Evolutionary conservation across 2,329 filamentous ascomycete genomes (phyloP).

Genomic region (Fusarium oligoseptatum): DNA sequence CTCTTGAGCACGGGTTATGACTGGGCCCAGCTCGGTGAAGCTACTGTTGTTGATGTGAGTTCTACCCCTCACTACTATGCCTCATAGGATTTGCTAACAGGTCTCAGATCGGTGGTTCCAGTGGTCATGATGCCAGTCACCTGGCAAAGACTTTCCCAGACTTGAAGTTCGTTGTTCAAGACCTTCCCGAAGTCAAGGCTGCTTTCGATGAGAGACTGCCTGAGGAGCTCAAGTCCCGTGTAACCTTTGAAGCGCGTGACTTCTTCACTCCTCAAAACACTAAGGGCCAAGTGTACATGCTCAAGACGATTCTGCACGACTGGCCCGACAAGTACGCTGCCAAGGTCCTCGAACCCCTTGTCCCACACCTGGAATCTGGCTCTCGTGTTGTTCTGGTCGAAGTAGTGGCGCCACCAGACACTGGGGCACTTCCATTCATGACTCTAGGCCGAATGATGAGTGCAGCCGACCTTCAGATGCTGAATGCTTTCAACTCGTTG

Average conservation of each 20-base stretch:
- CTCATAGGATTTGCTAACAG: not conserved
- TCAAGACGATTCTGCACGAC: constrained; percentile 68
- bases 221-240: constrained; percentile 47
- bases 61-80: no score
- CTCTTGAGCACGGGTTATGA: constrained; percentile 29
- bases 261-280: constrained; percentile 54
- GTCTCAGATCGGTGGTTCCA: constrained; percentile 44
- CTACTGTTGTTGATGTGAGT: constrained; percentile 47
- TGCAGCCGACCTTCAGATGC: constrained; percentile 57
- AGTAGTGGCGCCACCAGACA: constrained; percentile 44
- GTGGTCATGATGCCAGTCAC: constrained; percentile 41
- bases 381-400: constrained; percentile 55
- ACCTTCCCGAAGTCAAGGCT: constrained; percentile 55
- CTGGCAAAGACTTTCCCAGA: constrained; percentile 42
- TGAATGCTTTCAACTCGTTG: constrained; percentile 59
- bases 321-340: constrained; percentile 61
- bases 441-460: constrained; percentile 9
- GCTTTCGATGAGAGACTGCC: constrained; percentile 4
- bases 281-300: constrained; percentile 62
- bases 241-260: constrained; percentile 53
- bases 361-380: constrained; percentile 60
- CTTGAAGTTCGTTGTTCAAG: constrained; percentile 63
- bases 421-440: constrained; percentile 33
- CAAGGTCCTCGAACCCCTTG: constrained; percentile 55
- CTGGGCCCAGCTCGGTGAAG: constrained; percentile 43